These are phyloP conservation scores for Vanilla planifolia DNA, from an alignment of 106 monocot genomes.

Conservation along the genomic window DNA sequence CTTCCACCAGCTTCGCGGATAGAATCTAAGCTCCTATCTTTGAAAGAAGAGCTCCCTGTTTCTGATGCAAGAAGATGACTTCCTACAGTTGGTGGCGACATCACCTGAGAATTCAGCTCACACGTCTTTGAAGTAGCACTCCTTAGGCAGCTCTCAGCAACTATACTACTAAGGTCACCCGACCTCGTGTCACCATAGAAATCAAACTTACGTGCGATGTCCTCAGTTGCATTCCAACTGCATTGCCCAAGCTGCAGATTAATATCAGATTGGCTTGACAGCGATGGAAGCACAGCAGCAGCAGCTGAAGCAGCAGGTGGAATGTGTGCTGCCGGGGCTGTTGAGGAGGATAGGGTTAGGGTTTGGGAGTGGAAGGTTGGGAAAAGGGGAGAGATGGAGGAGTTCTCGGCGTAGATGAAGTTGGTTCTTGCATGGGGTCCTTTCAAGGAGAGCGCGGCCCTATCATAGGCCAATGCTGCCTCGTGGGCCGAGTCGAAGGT, in stretches of 20 bases:
- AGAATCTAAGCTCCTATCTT: no score
- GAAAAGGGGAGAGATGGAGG: background rate
- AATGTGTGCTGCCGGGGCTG: background rate
- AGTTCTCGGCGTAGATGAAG: constrained; percentile 40
- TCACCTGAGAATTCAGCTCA: background rate
- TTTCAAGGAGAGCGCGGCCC: constrained; percentile 57
- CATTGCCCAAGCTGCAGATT: background rate
- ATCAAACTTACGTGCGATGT: background rate
- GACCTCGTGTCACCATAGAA: constrained; percentile 31
- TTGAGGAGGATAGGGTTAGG: background rate
- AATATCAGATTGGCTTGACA: background rate
- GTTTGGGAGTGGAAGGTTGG: constrained; percentile 6
- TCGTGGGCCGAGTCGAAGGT: constrained; percentile 66
- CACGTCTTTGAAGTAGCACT: background rate
- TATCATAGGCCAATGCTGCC: constrained; percentile 59
- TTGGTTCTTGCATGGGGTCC: constrained; percentile 60
- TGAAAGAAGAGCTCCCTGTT: no score
- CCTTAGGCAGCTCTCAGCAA: constrained; percentile 39
- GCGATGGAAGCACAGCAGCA: background rate
- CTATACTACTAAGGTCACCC: constrained; percentile 52
- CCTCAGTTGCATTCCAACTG: background rate
- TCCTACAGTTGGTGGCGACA: background rate
- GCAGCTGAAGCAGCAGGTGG: background rate
- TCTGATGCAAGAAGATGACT: no score
- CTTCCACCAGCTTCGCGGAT: no score